Conservation (phyloP, 2,329 filamentous ascomycete species). For the Ascochyta pisi region DNA sequence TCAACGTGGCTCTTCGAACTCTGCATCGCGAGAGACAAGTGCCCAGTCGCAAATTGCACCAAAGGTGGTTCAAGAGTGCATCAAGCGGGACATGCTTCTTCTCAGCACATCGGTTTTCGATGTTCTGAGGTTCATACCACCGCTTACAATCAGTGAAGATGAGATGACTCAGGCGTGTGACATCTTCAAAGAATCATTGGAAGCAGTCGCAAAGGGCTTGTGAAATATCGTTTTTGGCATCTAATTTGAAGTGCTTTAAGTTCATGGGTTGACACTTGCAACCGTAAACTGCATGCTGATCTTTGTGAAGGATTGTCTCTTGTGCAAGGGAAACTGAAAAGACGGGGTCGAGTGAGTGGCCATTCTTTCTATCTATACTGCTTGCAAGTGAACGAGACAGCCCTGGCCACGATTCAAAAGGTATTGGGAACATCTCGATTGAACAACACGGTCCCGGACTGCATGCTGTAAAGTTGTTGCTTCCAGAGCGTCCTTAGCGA, state of each 20-base stretch:
- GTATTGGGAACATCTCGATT: too few species aligned
- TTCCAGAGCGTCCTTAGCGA: too few species aligned
- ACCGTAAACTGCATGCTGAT: too few species aligned
- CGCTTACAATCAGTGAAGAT: slow-evolving; percentile 37
- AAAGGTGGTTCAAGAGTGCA: slow-evolving; percentile 36
- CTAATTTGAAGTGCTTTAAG: slow-evolving; percentile 2
- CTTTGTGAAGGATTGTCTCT: too few species aligned
- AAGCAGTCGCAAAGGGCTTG: slow-evolving; percentile 35
- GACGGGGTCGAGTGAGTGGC: neutral
- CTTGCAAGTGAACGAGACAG: too few species aligned
- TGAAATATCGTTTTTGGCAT: slow-evolving; percentile 7
- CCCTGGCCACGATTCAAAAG: too few species aligned
- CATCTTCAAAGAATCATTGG: slow-evolving; percentile 37
- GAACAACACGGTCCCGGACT: too few species aligned
- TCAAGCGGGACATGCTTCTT: slow-evolving; percentile 40
- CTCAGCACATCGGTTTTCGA: slow-evolving; percentile 42
- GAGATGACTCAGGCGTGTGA: slow-evolving; percentile 33
- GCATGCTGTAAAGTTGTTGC: too few species aligned
- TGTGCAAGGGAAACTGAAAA: too few species aligned
- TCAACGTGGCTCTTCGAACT: slow-evolving; percentile 31
- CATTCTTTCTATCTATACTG: slow-evolving; percentile 9
- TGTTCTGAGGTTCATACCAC: slow-evolving; percentile 38
- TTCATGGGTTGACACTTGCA: neutral
- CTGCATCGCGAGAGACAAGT: slow-evolving; percentile 20
- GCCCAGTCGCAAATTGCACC: slow-evolving; percentile 35